Base-by-base conservation (phyloP, 2,329 filamentous ascomycete genomes). In the Talaromyces albobiverticillius region DNA sequence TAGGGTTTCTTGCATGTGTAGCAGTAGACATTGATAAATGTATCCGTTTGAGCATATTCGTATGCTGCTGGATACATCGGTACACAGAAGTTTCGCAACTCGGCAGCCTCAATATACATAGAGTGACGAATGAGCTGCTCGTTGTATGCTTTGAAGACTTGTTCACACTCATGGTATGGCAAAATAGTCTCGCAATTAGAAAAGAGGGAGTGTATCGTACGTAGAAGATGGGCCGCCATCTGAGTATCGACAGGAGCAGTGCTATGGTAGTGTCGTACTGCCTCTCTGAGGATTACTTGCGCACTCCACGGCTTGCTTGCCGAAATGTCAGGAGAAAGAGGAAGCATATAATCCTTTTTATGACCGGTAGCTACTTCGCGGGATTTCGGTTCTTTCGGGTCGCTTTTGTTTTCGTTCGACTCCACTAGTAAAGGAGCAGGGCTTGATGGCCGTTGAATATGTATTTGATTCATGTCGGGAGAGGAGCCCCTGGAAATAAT, bases 101-200 rank as follows among this genome's bases (percentile, higher is more conserved):
- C 73, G 9, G 81, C 80, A 4, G 82, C 82, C 58, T 74, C 71
- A 14, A 73, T 56, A 43, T 71, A 69, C 71, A 75, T 72, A n/a
- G 67, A 69, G 45, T 74, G 71, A 31, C 71, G 67, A 25, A 74
- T 58, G 10, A 86, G 71, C 53, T 81, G 79, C 47, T 78, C 76
- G 65, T 86, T 81, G 64, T 85, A 85, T 3, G 77, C 71, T 38
- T 77, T 73, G 40, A 84, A 75, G 40, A 84, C 79, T 43, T 74
- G 71, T 62, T 84, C 81, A 46, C 79, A 73, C 61, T 84, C 80
- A 50, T 71, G 64, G 32, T 68, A 69, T 1, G 71, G 70, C 42
- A 75, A 61, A 18, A 75, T 69, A 22, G 65, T 56, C 36, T 73
- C 71, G 45, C 66, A 69, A 13, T 70, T 67, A 8, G 63, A 59